These are phyloP conservation scores for Knoxdaviesia capensis DNA, from an alignment of 2,329 filamentous ascomycete species.

Conservation along the genomic window DNA sequence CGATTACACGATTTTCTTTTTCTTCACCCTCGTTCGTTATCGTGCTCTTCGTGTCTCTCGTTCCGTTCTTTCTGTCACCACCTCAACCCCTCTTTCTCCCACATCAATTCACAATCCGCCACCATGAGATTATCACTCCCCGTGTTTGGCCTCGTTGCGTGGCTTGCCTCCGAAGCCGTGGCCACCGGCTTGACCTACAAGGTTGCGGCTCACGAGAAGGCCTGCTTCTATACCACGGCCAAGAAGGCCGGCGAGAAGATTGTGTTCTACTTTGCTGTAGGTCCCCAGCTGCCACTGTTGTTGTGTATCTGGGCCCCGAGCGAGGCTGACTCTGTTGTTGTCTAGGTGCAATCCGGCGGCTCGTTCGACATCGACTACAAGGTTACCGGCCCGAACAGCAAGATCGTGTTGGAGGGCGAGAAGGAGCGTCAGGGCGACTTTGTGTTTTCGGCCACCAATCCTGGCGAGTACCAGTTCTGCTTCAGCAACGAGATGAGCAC, in stretches of 20 bases:
- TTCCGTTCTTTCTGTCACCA: neutral
- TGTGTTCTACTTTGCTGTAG: slow-evolving; percentile 95
- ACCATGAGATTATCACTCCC: slow-evolving; percentile 47
- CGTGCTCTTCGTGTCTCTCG: neutral
- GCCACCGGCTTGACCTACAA: slow-evolving; percentile 92
- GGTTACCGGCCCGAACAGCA: slow-evolving; percentile 64
- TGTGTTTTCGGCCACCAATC: slow-evolving; percentile 79
- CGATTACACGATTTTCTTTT: no score
- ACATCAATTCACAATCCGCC: slow-evolving; percentile 2
- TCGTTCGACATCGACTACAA: slow-evolving; percentile 93
- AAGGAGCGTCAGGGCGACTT: slow-evolving; percentile 95
- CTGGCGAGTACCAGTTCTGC: slow-evolving; percentile 89
- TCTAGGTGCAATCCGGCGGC: slow-evolving; percentile 87
- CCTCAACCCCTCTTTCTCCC: neutral
- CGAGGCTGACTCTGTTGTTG: neutral
- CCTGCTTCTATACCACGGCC: slow-evolving; percentile 79
- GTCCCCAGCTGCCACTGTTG: slow-evolving; percentile 12
- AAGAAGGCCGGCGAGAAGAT: slow-evolving; percentile 69
- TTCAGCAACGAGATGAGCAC: slow-evolving; percentile 98
- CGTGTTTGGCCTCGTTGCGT: slow-evolving; percentile 49
- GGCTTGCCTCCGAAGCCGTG: slow-evolving; percentile 47
- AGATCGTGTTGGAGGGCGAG: slow-evolving; percentile 62
- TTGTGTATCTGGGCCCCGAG: neutral
- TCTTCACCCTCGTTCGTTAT: neutral
- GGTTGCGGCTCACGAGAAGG: slow-evolving; percentile 73